Percentiles rank a stretch among this genome's conserved stretches.
Conservation (phyloP, 108 stramenopile genomes). For the Cyclotella choctawhatcheeana region DNA sequence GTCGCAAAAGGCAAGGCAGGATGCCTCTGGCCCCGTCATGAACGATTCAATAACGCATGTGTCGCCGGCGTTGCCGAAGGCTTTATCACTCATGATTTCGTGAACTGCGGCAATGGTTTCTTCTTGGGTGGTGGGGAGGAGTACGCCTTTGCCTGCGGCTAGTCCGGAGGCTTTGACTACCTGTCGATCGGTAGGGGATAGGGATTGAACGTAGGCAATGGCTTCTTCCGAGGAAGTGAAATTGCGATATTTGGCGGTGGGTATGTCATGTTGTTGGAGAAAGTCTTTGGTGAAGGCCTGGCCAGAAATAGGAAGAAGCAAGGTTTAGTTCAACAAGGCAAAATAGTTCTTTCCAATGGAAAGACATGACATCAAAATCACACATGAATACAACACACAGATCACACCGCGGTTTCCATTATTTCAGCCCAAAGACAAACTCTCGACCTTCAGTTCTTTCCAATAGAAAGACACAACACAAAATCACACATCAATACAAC, state of each 20-base stretch:
- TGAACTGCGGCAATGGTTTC: slow-evolving; percentile 93
- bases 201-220: slow-evolving; percentile 80
- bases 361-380: too few relatives aligned
- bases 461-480: too few relatives aligned
- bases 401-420: neutral
- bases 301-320: neutral
- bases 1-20: slow-evolving; percentile 96
- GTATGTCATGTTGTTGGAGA: slow-evolving; percentile 90
- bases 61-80: slow-evolving; percentile 94
- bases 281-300: slow-evolving; percentile 98
- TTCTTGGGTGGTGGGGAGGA: slow-evolving; percentile 88
- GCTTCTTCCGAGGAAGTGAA: slow-evolving; percentile 90
- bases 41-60: slow-evolving; percentile 98
- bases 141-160: slow-evolving; percentile 99
- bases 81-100: slow-evolving; percentile 94
- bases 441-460: too few relatives aligned
- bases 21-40: slow-evolving; percentile 97
- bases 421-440: too few relatives aligned
- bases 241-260: slow-evolving; percentile 93
- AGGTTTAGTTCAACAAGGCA: neutral
- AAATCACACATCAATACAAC: neutral
- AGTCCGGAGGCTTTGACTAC: slow-evolving; percentile 99
- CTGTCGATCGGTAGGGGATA: slow-evolving; percentile 83
- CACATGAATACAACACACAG: neutral
- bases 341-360: too few relatives aligned